Evolutionary conservation across 208 protist species (phyloP), one percentile per base, ranked within the genome.

Genomic region (Porcisia hertigi): DNA sequence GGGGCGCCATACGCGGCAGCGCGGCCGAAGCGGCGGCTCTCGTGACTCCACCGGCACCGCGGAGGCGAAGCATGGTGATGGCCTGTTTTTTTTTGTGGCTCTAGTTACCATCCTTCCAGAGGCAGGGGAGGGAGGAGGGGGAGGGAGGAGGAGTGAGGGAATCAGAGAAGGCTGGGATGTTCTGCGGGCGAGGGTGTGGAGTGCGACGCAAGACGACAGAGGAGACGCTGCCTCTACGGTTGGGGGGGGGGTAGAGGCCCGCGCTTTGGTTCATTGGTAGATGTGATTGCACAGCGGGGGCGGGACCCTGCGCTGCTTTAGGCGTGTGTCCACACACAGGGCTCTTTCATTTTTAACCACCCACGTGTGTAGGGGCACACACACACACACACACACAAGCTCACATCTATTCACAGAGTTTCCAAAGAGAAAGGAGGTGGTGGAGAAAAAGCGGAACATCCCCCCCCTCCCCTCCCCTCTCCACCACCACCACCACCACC

Each of bases 1-100:
- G 36, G 52, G 41, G 34, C 2, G 39, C 34, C 30, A 34, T 23
- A 55, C 57, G 58, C 45, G 41, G 76, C 14, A 54, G 69, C 39
- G 54, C 53, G 30, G 54, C 62, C 18, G 65, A 34, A 52, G 59
- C 25, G 41, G 65, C 55, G 43, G 76, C 60, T 57, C 41, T 72
- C 8, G 62, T 18, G 6, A 64, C 76, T 6, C 45, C 41, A 23
- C 76, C 41, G 6, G 41, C 76, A 52, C 70, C 54, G 41, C 62
- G 76, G 34, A 80, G 70, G 53, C 76, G 76, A 47, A 80, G 49
- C 76, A 80, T 80, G 14, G 7, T 57, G 41, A 49, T 49, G 3
- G 3, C 3, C 30, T 64, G 58, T 52, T 55, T 71, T 39, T 39
- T 41, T 16, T 18, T 55, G 65, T 41, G 45, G 30, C 39, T 71